phyloP scores from a whole-genome alignment of 495 filamentous ascomycete species.

The Letharia columbiana region DNA sequence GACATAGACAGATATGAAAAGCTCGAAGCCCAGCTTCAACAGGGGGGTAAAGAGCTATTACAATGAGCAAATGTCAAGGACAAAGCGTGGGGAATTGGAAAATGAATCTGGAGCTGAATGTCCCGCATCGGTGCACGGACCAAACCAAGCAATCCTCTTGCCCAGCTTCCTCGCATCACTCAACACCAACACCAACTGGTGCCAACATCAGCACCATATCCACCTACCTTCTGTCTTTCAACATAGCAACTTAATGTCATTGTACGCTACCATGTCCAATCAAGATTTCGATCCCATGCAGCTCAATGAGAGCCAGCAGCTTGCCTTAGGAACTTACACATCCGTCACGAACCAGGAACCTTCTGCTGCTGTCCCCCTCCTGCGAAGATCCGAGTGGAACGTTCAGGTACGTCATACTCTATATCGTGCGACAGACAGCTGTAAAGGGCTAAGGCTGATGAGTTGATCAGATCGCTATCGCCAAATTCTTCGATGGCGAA shows the following conservation, averaged over 20 bases:
- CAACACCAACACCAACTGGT: too few species aligned
- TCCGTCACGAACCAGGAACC: conserved; percentile 77
- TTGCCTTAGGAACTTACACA: conserved; percentile 77
- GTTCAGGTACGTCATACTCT: conserved; percentile 54
- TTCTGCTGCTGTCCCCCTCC: conserved; percentile 66
- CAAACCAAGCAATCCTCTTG: neutral
- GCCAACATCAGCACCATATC: too few species aligned
- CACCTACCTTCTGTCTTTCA: neutral
- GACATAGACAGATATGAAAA: neutral
- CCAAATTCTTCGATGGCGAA: conserved; percentile 97
- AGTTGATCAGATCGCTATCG: conserved; percentile 67
- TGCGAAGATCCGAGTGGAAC: conserved; percentile 90
- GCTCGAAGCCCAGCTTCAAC: conserved; percentile 7
- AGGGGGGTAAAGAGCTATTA: neutral
- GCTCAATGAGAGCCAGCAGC: conserved; percentile 68
- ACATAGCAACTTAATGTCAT: neutral
- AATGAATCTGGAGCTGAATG: neutral
- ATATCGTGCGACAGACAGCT: neutral
- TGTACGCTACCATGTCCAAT: conserved; percentile 21
- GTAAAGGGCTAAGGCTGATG: neutral
- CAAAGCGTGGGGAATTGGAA: neutral
- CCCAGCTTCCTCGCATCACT: too few species aligned
- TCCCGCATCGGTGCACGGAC: conserved; percentile 2
- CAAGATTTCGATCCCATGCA: conserved; percentile 51
- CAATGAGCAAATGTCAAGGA: neutral